Conservation (phyloP, 805 yeast genomes). For the Saccharomycopsis fodiens region DNA sequence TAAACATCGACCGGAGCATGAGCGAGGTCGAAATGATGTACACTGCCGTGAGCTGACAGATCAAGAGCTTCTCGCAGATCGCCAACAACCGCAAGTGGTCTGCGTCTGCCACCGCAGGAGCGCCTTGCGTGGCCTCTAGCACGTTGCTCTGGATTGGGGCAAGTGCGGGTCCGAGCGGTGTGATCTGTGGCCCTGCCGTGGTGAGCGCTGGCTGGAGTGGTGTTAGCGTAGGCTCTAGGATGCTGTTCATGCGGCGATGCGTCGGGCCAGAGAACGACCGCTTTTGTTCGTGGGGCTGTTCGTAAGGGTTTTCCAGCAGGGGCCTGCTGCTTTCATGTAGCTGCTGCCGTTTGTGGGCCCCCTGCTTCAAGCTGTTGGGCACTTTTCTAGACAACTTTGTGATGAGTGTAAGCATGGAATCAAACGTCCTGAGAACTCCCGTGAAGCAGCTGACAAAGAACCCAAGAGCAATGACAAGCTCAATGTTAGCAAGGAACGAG, state of each 20-base stretch:
- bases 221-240: background rate
- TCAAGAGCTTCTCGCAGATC: slow-evolving; percentile 9
- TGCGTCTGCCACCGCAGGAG: background rate
- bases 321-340: no score
- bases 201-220: background rate
- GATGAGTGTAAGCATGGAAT: slow-evolving; percentile 9
- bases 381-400: background rate
- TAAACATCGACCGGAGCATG: slow-evolving; percentile 15
- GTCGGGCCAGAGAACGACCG: background rate
- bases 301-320: background rate
- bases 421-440: slow-evolving; percentile 15
- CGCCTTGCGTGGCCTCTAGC: background rate
- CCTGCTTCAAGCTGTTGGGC: no score
- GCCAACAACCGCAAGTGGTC: slow-evolving; percentile 9
- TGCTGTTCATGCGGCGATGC: background rate
- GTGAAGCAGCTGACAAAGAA: slow-evolving; percentile 17
- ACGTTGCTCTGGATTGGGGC: no score
- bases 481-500: slow-evolving; percentile 11
- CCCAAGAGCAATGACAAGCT: slow-evolving; percentile 9
- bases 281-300: background rate
- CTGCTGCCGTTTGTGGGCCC: no score
- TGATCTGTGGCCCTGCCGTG: background rate
- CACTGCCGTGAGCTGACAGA: slow-evolving; percentile 9
- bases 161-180: background rate
- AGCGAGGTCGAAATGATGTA: slow-evolving; percentile 16